These are phyloP conservation scores for Wallacemonas rigidus DNA, from an alignment of 208 protist species.

Conservation along the genomic window DNA sequence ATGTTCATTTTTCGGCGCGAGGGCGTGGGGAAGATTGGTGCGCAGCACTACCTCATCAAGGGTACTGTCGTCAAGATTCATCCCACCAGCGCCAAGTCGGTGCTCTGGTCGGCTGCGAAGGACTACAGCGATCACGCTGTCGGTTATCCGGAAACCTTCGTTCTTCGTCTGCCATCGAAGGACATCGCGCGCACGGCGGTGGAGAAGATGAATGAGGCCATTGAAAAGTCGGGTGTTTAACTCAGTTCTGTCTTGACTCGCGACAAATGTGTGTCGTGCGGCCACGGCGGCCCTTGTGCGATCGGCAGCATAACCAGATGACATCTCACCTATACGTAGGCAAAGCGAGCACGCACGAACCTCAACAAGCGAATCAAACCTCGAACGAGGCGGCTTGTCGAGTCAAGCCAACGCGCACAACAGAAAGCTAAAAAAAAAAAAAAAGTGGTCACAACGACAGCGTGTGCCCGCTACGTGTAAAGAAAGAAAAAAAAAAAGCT, in stretches of 20 bases:
- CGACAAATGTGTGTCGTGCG: neutral
- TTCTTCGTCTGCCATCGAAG: conserved; percentile 70
- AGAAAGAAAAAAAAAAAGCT: no score
- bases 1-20: conserved; percentile 92
- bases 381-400: no score
- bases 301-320: no score
- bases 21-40: conserved; percentile 82
- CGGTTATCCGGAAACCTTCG: conserved; percentile 84
- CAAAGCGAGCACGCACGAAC: no score
- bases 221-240: conserved; percentile 43
- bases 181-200: conserved; percentile 66
- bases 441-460: no score
- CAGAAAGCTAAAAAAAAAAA: no score
- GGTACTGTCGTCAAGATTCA: conserved; percentile 75
- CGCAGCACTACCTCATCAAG: conserved; percentile 86
- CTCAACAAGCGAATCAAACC: no score
- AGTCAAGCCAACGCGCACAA: no score
- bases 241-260: neutral
- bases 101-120: conserved; percentile 78
- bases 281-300: no score
- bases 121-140: conserved; percentile 90
- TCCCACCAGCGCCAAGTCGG: conserved; percentile 69
- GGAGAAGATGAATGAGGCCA: conserved; percentile 62
- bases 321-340: no score
- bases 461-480: no score